Evolutionary conservation across 306 rosid genomes (phyloP).

Genomic region (Rosa persica): DNA sequence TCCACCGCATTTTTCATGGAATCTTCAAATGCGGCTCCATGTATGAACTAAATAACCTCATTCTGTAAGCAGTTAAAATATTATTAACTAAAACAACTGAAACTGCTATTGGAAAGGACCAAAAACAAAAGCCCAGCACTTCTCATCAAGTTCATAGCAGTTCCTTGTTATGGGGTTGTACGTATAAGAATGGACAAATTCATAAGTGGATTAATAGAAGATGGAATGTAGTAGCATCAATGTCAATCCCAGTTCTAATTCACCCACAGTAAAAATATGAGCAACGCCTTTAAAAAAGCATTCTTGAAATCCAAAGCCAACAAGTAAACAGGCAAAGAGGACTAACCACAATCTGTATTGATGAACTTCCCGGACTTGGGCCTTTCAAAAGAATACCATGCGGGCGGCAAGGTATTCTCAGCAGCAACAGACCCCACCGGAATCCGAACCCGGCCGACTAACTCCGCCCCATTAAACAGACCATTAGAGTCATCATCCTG

Average conservation of each 20-base stretch:
- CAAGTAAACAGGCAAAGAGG: background rate
- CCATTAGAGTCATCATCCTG: slow-evolving; percentile 28
- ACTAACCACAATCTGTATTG: slow-evolving; percentile 62
- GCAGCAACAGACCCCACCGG: slow-evolving; percentile 45
- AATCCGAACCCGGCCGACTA: slow-evolving; percentile 60
- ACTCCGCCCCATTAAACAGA: slow-evolving; percentile 35
- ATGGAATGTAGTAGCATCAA: background rate
- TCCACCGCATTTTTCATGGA: background rate
- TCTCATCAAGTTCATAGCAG: background rate
- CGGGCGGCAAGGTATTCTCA: slow-evolving; percentile 57
- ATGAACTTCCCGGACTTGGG: slow-evolving; percentile 46
- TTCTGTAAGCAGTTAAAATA: background rate
- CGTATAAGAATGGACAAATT: background rate
- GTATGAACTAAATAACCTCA: background rate
- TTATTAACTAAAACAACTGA: background rate
- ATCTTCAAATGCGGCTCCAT: background rate
- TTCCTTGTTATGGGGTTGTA: background rate
- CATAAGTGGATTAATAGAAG: background rate
- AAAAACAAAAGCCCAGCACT: background rate
- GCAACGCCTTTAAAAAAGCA: background rate
- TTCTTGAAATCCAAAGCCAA: background rate
- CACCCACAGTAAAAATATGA: background rate
- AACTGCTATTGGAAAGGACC: background rate
- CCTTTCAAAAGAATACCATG: slow-evolving; percentile 63
- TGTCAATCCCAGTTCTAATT: background rate